These are phyloP conservation scores for Yamadazyma siamensis DNA, from an alignment of 1,139 yeast species.

Conservation along the genomic window DNA sequence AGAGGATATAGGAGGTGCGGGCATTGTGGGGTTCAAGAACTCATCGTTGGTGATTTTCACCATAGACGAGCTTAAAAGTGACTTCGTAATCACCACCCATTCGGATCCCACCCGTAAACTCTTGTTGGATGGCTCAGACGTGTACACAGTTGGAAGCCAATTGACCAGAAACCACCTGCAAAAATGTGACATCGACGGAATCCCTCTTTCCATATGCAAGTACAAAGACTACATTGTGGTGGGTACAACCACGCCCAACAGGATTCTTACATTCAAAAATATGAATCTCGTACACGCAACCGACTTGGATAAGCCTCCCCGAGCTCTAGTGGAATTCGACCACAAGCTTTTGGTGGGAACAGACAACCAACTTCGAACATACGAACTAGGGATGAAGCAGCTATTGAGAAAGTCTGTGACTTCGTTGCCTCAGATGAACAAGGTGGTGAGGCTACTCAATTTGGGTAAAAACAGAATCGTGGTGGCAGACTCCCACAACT, in stretches of 20 bases:
- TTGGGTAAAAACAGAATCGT: constrained; percentile 57
- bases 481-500: constrained; percentile 61
- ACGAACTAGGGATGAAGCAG: constrained; percentile 77
- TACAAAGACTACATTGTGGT: constrained; percentile 22
- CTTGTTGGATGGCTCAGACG: constrained; percentile 2
- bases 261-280: constrained; percentile 6
- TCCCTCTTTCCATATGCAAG: constrained; percentile 8
- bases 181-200: constrained; percentile 2
- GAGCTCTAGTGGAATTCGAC: constrained; percentile 53
- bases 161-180: constrained; percentile 2
- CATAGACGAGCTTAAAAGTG: constrained; percentile 48
- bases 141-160: constrained; percentile 3
- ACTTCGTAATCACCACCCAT: constrained; percentile 22
- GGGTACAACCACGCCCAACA: constrained; percentile 21
- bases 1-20: constrained; percentile 57
- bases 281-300: constrained; percentile 60
- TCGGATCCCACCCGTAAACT: constrained; percentile 16
- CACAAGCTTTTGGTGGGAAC: constrained; percentile 63
- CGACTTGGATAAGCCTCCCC: constrained; percentile 44
- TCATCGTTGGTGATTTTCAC: constrained; percentile 57
- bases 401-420: constrained; percentile 62
- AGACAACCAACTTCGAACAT: constrained; percentile 53
- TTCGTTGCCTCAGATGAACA: constrained; percentile 31
- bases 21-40: constrained; percentile 63
- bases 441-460: constrained; percentile 50